Evolutionary conservation across 2,329 filamentous ascomycete species (phyloP), one percentile per base, ranked within the genome.

Genomic region (Aureobasidium pullulans): DNA sequence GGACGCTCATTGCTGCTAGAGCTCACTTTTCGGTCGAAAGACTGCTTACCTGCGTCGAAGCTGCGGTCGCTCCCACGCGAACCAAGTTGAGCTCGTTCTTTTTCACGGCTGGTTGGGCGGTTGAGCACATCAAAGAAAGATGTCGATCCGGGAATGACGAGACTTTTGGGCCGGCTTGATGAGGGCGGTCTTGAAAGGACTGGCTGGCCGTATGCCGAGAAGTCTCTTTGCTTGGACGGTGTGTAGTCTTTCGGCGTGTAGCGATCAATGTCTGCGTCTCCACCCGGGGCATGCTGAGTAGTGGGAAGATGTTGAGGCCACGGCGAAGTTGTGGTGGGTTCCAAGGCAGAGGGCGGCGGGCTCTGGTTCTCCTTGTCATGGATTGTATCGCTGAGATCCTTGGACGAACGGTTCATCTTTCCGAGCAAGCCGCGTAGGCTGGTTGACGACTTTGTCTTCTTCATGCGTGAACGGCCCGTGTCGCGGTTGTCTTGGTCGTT

Each of bases 311-410:
- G 94, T 67, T 94, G 87, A 13, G 88, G 84, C 79, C 89, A 96
- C 59, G 93, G 91, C 28, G 92, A 90, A 1, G 88, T 84, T 16
- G 82, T 78, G 9, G 73, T 73, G 42, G 76, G 73, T 15, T 72
- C 70, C 7, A 72, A 67, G 11, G 76, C 70, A 4, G 76, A 77
- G 60, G 77, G 74, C 1, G 79, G 76, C 3, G 89, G 89, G 34
- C 82, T 86, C 57, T 80, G 81, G 70, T 96, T 96, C 73, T 96
- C 91, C 73, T 96, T 96, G 71, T 93, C 86, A 40, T 76, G 77
- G 28, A 77, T 72, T 57, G 79, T 77, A 6, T 84, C 81, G 11
- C 83, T 81, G 36, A 74, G 75, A 57, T 80, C 76, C 68, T 86
- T 89, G 57, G 85, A 80, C 9, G 89, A 90, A 70, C 69, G 67